Evolutionary conservation across 176 grass and related monocot species (phyloP), one percentile per base, ranked within the genome.

Genomic region (Secale cereale): DNA sequence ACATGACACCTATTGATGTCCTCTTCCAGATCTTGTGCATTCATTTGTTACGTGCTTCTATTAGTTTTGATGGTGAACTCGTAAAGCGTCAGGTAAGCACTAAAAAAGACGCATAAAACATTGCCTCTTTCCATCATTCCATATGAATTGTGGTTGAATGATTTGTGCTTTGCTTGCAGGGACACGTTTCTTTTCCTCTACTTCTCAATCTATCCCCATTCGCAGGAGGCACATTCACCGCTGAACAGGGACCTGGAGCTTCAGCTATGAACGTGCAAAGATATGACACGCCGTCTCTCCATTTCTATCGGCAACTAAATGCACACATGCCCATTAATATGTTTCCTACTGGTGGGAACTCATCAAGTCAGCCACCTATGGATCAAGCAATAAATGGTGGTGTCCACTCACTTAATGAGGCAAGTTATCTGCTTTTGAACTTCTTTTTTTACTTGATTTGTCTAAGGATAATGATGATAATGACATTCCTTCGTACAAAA

Each of bases 181-280:
- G 88, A 45, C 90, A 94, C 77, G 82, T 94, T 91, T 94, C 86
- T 63, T 99, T 99, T 87, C 97, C 97, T 80, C 92, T 94, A 41
- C 37, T 94, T 92, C 88, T 98, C 13, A 85, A 95, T 87, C 81
- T 95, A 56, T 91, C 83, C 76, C 90, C 91, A 43, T 98, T 92
- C 56, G 76, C 13, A 56, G 83, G 85, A 77, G 86, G 77, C 69
- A 59, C 87, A 73, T 85, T 74, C 46, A 70, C 32, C 40, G n/a
- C 81, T 56, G 85, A 41, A 74, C 70, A 82, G 62, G 76, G 64
- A 66, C 13, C 65, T 65, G 76, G 56, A 78, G 35, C 76, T 52
- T 83, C 70, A 61, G 30, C 62, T 80, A 74, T 68, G 48, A 84
- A 81, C 56, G 50, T 60, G 43, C 77, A 77, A 59, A 85, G 43